phyloP scores from a whole-genome alignment of 1,284 basidiomycete species.

The Irpex sp. region DNA sequence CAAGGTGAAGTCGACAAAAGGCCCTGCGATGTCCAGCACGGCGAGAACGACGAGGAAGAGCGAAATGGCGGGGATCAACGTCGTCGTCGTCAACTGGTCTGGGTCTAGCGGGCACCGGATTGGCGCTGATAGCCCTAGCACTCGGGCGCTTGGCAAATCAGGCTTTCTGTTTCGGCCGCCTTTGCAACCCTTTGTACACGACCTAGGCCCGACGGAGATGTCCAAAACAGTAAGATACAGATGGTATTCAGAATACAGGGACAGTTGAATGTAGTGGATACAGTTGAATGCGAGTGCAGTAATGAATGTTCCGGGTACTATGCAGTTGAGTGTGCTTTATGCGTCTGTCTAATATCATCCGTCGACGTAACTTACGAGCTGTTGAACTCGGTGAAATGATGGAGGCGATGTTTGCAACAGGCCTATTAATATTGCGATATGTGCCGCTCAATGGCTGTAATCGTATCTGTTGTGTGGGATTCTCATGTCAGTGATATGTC shows the following conservation, averaged over 20 bases:
- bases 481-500: not conserved
- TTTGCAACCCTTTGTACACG: not conserved
- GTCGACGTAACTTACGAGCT: not conserved
- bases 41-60: conserved; percentile 25
- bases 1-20: conserved; percentile 14
- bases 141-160: not conserved
- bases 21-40: conserved; percentile 32
- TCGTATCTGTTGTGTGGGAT: conserved; percentile 52
- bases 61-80: conserved; percentile 17
- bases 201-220: not conserved
- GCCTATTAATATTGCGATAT: not conserved
- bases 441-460: conserved; percentile 45
- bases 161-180: not conserved
- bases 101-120: not conserved
- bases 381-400: conserved; percentile 2
- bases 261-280: conserved; percentile 10
- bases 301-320: not conserved
- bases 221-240: not conserved
- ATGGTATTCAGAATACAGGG: not conserved
- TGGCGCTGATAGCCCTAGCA: not conserved
- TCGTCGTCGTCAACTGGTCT: conserved; percentile 14
- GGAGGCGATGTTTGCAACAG: not conserved
- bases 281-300: not conserved
- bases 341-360: conserved; percentile 1
- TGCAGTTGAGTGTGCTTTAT: not conserved